phyloP scores from a whole-genome alignment of 805 yeast genomes.

The Wickerhamiella parazyma region DNA sequence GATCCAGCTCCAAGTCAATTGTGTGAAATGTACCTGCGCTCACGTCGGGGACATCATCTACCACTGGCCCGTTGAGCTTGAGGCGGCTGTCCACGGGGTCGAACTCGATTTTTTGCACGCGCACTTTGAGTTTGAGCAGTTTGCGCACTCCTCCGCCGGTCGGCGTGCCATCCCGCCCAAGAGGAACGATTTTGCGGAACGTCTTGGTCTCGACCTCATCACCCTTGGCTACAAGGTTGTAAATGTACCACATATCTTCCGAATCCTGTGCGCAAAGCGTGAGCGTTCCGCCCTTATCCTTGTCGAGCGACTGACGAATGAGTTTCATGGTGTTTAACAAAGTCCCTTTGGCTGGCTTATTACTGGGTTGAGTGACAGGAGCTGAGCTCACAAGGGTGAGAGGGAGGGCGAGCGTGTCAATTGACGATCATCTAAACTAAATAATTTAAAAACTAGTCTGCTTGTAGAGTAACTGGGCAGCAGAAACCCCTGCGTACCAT shows the following conservation, averaged over 20 bases:
- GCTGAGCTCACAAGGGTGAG: background rate
- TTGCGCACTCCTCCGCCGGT: slow-evolving; percentile 37
- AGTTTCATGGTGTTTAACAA: slow-evolving; percentile 37
- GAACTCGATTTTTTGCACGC: slow-evolving; percentile 60
- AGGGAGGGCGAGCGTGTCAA: too few species aligned
- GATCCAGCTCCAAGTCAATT: slow-evolving; percentile 59
- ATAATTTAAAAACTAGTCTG: background rate
- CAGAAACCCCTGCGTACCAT: background rate
- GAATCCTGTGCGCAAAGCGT: slow-evolving; percentile 70
- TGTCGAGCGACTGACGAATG: slow-evolving; percentile 35
- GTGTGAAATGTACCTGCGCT: slow-evolving; percentile 82
- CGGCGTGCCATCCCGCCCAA: slow-evolving; percentile 23
- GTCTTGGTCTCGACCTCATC: slow-evolving; percentile 66
- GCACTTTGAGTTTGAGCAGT: slow-evolving; percentile 44
- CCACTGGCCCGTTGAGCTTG: slow-evolving; percentile 63
- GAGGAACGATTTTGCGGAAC: slow-evolving; percentile 42
- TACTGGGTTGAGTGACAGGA: background rate
- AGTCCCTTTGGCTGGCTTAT: background rate
- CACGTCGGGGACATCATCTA: slow-evolving; percentile 54
- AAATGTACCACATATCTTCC: slow-evolving; percentile 82
- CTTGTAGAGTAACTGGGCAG: background rate
- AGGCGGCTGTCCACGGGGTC: slow-evolving; percentile 63
- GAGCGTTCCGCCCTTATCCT: slow-evolving; percentile 50
- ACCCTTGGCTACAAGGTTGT: slow-evolving; percentile 62
- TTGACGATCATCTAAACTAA: background rate